Conservation (phyloP, 2,329 filamentous ascomycete species). For the Cladosporium sp. region DNA sequence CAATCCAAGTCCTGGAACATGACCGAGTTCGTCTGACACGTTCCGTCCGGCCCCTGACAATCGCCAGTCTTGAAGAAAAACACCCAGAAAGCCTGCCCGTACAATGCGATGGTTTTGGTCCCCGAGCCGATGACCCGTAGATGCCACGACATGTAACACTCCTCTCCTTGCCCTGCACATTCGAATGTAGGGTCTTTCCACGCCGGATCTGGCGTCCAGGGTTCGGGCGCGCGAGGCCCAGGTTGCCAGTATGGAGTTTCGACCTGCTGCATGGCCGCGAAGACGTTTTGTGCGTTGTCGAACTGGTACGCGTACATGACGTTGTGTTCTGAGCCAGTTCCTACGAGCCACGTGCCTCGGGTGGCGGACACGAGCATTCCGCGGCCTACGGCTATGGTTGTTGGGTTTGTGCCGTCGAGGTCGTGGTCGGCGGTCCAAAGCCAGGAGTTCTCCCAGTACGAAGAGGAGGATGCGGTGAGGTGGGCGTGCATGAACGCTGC, state of each 20-base stretch:
- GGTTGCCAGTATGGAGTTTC: conserved; percentile 85
- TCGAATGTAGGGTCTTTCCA: conserved; percentile 55
- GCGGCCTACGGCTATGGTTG: conserved; percentile 82
- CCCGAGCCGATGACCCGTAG: conserved; percentile 23
- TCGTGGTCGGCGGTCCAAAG: conserved; percentile 92
- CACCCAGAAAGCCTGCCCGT: conserved; percentile 37
- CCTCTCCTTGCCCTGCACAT: not conserved
- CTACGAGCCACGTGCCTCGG: conserved; percentile 53
- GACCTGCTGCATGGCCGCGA: conserved; percentile 63
- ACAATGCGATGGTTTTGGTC: conserved; percentile 35
- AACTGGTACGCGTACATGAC: conserved; percentile 77
- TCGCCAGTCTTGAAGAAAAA: conserved; percentile 36
- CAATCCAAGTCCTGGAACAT: conserved; percentile 15
- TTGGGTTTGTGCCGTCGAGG: conserved; percentile 67
- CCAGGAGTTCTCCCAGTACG: conserved; percentile 87
- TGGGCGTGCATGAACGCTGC: conserved; percentile 29
- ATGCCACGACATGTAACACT: conserved; percentile 35
- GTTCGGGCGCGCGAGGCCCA: conserved; percentile 68
- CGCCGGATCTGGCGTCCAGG: conserved; percentile 56
- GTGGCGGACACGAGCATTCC: conserved; percentile 78
- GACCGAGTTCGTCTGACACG: conserved; percentile 36
- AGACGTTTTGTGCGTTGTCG: conserved; percentile 69
- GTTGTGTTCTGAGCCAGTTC: conserved; percentile 60
- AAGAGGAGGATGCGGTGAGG: conserved; percentile 51
- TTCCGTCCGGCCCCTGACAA: conserved; percentile 27